A percentile compares a stretch with the other conserved stretches of the same genome.
phyloP scores from a whole-genome alignment of 345 rosid genomes.

The Brassica nigra region DNA sequence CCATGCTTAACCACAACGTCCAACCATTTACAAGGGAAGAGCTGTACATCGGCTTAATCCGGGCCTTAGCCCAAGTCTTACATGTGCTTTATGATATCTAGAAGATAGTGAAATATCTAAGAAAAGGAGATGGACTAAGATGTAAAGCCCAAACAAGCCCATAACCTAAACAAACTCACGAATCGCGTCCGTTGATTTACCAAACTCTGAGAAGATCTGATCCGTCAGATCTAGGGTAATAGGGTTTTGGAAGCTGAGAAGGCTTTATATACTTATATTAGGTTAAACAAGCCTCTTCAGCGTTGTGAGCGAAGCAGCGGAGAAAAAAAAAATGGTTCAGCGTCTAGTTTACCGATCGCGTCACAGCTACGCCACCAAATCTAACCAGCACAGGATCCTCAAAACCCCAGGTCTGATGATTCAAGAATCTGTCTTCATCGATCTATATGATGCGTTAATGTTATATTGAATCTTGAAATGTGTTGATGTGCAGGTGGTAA shows the following conservation, averaged over 20 bases:
- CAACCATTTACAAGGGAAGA: background rate
- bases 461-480: background rate
- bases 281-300: background rate
- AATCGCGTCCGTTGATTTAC: slow-evolving; percentile 18
- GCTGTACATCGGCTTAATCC: background rate
- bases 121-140: background rate
- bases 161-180: background rate
- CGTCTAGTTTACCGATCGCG: slow-evolving; percentile 83
- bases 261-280: background rate
- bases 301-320: slow-evolving; percentile 35
- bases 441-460: background rate
- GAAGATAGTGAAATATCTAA: background rate
- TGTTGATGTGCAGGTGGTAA: slow-evolving; percentile 61
- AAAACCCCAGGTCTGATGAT: slow-evolving; percentile 74
- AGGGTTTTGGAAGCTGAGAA: background rate
- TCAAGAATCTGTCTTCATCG: background rate
- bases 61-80: background rate
- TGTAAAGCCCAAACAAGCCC: background rate
- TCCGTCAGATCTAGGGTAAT: slow-evolving; percentile 56
- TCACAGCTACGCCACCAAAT: slow-evolving; percentile 94
- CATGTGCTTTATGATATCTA: background rate
- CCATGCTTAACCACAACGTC: background rate
- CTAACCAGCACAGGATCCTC: slow-evolving; percentile 90
- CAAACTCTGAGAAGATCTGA: background rate
- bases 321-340: slow-evolving; percentile 77